Evolutionary conservation across 2,329 filamentous ascomycete genomes (phyloP), one percentile per base, ranked within the genome.

Genomic region (Fusarium luffae): DNA sequence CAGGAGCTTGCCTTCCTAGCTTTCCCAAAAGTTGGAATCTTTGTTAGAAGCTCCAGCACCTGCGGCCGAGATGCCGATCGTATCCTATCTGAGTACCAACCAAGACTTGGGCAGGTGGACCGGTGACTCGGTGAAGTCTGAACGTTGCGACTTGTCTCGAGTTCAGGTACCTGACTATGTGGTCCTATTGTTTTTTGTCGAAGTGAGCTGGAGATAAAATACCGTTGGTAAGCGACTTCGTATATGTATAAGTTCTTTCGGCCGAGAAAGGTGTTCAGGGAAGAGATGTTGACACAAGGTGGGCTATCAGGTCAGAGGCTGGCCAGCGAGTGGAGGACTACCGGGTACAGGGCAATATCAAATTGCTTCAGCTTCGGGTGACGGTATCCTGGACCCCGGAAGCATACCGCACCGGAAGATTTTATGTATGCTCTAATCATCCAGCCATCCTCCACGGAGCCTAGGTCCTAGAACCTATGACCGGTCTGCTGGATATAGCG

Each of bases 31-130:
- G 34, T 30, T 58, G 54, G 47, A 37, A 43, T 49, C 59, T 30
- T 37, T 51, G 51, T 47, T 48, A 44, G 19, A 54, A 55, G 52
- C 48, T 57, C 34, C 21, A 52, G 18, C 23, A 40, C 58, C 32
- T 21, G n/a, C 43, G 56, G 54, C 42, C 30, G 40, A 68, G 44
- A 55, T 67, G 70, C 59, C 61, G 70, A 72, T 72, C 70, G 55
- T 72, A 40, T 40, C 70, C 68, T 51, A 49, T 56, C 54, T 71
- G 25, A 63, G 70, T 14, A 30, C 37, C 46, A 56, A 56, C 65
- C 55, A 71, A 61, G 54, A 66, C 48, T 63, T 44, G 37, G 44
- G 14, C 37, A 43, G 46, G 67, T 66, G 60, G 55, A 66, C 64
- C 60, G 58, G 68, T 71, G 63, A 72, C 66, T 66, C 59, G 54